These are phyloP conservation scores for Lenwebbia sp. DNA, from an alignment of 345 rosid genomes.

Conservation along the genomic window DNA sequence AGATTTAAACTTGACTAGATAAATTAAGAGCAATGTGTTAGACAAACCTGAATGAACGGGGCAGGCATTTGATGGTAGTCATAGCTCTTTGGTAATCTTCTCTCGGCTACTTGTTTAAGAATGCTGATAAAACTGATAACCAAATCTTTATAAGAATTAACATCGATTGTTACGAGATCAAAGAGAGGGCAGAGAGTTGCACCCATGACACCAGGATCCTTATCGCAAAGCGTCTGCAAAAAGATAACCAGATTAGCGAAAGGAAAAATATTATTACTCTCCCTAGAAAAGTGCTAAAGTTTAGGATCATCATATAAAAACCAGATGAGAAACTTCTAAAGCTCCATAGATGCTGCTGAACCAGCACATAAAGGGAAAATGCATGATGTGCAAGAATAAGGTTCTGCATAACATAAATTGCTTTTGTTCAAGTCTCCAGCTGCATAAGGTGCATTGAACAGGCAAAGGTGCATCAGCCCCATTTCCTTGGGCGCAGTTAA, in stretches of 20 bases:
- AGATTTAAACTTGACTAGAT: background rate
- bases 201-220: slow-evolving; percentile 99
- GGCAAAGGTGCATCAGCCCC: background rate
- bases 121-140: slow-evolving; percentile 88
- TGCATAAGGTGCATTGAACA: background rate
- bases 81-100: slow-evolving; percentile 78
- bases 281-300: background rate
- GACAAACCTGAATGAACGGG: slow-evolving; percentile 85
- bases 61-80: slow-evolving; percentile 99
- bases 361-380: background rate
- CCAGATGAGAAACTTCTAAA: background rate
- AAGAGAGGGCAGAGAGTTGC: slow-evolving; percentile 94
- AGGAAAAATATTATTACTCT: background rate
- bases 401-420: background rate
- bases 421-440: background rate
- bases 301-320: background rate
- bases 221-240: slow-evolving; percentile 73
- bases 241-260: slow-evolving; percentile 1
- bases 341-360: background rate
- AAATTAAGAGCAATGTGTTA: background rate
- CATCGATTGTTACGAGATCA: slow-evolving; percentile 70
- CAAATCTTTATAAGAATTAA: slow-evolving; percentile 68
- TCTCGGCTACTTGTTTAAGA: slow-evolving; percentile 91
- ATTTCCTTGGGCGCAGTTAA: background rate
- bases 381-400: background rate